Base-by-base conservation (phyloP, 1,139 yeast genomes). In the Pichia sp. region DNA sequence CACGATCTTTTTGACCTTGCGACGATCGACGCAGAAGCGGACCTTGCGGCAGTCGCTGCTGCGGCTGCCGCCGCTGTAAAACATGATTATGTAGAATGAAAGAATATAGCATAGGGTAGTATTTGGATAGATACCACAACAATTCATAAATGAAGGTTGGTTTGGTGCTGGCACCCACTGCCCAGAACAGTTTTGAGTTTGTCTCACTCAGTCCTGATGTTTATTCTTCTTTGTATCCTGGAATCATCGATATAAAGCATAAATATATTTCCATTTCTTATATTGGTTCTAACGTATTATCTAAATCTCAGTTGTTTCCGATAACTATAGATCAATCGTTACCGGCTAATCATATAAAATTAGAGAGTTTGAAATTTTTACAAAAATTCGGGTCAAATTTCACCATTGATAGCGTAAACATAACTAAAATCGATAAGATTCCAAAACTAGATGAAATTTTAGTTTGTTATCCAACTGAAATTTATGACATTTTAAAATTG, bases 231-330 rank as follows among this genome's bases (percentile, higher is more conserved):
- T 32, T 32, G 22, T 32, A 32, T 18, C 36, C 36, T 11, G 38
- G 24, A 20, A 35, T 22, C 22, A 16, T 22, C 68, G 51, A 63
- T 72, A 47, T 48, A 9, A 30, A 32, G 7, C 42, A 42, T 4
- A 55, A 50, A 23, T 54, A 23, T 35, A 49, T 57, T 1, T 47
- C 61, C 1, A 3, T 60, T 5, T 47, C 70, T 56, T 61, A 74
- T 27, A 53, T 74, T 32, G 81, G 80, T 1, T 77, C 79, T 0
- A 73, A 69, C 47, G 62, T 63, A 50, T 73, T 75, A 50, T 58
- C 59, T 15, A 61, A 62, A 11, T 69, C 63, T 56, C 65, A 65
- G 48, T 57, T 76, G 16, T 72, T 65, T 54, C 70, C 68, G 44
- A 61, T 76, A n/a, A 58, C 64, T 13, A 50, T 64, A 12, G 66